These are phyloP conservation scores for Diversispora epigaea DNA, from an alignment of 192 early-diverging fungal genomes.

Conservation along the genomic window DNA sequence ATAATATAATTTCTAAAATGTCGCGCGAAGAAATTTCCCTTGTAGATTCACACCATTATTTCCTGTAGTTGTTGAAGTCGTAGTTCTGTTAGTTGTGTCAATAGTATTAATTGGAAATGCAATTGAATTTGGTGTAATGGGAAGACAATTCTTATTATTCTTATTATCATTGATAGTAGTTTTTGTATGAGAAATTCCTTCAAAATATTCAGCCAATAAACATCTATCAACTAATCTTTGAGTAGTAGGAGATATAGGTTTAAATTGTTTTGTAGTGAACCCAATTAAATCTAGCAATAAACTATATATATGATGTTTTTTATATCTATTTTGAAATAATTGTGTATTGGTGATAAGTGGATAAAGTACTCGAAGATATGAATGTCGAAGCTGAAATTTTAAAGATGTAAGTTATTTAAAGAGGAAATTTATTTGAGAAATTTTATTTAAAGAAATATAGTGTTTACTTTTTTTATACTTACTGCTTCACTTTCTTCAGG, in stretches of 20 bases:
- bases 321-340: conserved; percentile 44
- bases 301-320: conserved; percentile 49
- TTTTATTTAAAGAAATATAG: background rate
- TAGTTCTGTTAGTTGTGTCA: too few species aligned
- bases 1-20: too few species aligned
- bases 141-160: too few species aligned
- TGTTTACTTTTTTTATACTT: background rate
- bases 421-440: background rate
- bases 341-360: conserved; percentile 68
- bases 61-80: too few species aligned
- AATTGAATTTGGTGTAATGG: too few species aligned
- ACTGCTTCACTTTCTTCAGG: conserved; percentile 50
- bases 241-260: conserved; percentile 45
- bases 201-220: conserved; percentile 35
- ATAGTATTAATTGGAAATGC: too few species aligned
- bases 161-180: too few species aligned
- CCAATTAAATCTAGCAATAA: conserved; percentile 46
- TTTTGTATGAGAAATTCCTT: background rate
- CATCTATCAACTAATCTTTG: conserved; percentile 48
- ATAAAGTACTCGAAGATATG: conserved; percentile 65
- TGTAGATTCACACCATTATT: too few species aligned
- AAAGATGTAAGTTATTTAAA: background rate
- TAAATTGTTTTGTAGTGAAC: conserved; percentile 14
- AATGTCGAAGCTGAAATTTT: conserved; percentile 56
- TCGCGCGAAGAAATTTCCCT: too few species aligned